Evolutionary conservation across 2,329 filamentous ascomycete genomes (phyloP).

Genomic region (Atkinsonella hypoxylon): DNA sequence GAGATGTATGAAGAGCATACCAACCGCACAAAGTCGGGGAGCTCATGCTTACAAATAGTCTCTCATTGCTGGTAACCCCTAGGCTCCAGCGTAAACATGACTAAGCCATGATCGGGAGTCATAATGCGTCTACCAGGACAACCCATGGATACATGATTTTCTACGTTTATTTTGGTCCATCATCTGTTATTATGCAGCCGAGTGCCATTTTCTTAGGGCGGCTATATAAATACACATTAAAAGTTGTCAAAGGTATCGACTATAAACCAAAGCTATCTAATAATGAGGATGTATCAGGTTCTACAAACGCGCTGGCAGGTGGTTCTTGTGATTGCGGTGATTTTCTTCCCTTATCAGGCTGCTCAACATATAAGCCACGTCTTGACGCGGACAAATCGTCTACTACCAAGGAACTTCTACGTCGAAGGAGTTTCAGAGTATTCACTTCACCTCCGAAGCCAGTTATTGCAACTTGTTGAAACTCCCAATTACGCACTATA

Average conservation of each 20-base stretch:
- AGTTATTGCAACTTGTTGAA: slow-evolving; percentile 39
- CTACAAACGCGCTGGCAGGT: slow-evolving; percentile 75
- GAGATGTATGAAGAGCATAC: too few species aligned
- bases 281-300: slow-evolving; percentile 81
- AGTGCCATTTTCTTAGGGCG: background rate
- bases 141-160: too few species aligned
- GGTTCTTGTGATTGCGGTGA: slow-evolving; percentile 34
- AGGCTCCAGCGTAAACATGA: background rate
- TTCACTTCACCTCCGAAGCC: slow-evolving; percentile 40
- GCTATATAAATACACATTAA: background rate
- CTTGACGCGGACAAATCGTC: slow-evolving; percentile 51
- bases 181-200: too few species aligned
- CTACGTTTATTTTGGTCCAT: too few species aligned
- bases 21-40: too few species aligned
- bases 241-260: background rate
- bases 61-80: too few species aligned
- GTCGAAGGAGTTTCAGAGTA: slow-evolving; percentile 54
- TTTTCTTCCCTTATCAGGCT: slow-evolving; percentile 11
- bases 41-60: background rate
- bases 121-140: too few species aligned
- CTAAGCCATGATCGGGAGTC: background rate
- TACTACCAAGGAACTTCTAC: slow-evolving; percentile 68
- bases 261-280: slow-evolving; percentile 90
- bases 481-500: slow-evolving; percentile 68
- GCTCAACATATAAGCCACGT: slow-evolving; percentile 24